Evolutionary conservation across 495 filamentous ascomycete species (phyloP).

Genomic region (Penicillium riverlandense): DNA sequence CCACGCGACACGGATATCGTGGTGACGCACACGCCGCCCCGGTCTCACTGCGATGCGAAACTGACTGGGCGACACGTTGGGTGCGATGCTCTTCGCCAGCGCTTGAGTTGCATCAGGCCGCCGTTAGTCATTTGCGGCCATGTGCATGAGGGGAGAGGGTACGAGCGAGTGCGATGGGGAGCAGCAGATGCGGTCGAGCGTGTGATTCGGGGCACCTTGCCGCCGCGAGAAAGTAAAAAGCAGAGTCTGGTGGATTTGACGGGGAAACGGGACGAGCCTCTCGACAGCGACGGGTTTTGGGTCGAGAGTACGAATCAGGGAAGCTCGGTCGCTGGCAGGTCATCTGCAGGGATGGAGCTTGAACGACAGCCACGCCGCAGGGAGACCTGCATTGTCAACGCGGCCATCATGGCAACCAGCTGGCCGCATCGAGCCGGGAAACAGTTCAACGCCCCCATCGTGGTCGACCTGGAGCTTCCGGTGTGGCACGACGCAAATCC

Average conservation of each 20-base stretch:
- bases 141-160: slow-evolving; percentile 44
- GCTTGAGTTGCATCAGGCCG: slow-evolving; percentile 33
- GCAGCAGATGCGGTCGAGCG: slow-evolving; percentile 2
- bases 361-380: slow-evolving; percentile 38
- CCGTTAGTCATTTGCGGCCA: slow-evolving; percentile 42
- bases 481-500: slow-evolving; percentile 28
- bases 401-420: slow-evolving; percentile 60
- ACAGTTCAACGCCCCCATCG: slow-evolving; percentile 64
- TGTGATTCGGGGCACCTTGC: slow-evolving; percentile 13
- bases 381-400: slow-evolving; percentile 76
- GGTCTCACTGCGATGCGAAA: slow-evolving; percentile 36
- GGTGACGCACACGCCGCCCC: slow-evolving; percentile 44
- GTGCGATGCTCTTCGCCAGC: slow-evolving; percentile 31
- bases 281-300: slow-evolving; percentile 33
- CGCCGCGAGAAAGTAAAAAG: slow-evolving; percentile 44
- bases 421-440: slow-evolving; percentile 56
- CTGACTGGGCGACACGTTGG: slow-evolving; percentile 23
- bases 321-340: slow-evolving; percentile 2
- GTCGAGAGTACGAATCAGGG: slow-evolving; percentile 1
- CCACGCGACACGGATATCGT: slow-evolving; percentile 39
- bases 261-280: slow-evolving; percentile 30
- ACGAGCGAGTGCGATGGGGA: slow-evolving; percentile 33
- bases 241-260: slow-evolving; percentile 52
- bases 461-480: slow-evolving; percentile 70
- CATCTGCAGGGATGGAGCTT: slow-evolving; percentile 2